phyloP scores from a whole-genome alignment of 2,329 filamentous ascomycete genomes.

The Exophiala phaeomuriformis region DNA sequence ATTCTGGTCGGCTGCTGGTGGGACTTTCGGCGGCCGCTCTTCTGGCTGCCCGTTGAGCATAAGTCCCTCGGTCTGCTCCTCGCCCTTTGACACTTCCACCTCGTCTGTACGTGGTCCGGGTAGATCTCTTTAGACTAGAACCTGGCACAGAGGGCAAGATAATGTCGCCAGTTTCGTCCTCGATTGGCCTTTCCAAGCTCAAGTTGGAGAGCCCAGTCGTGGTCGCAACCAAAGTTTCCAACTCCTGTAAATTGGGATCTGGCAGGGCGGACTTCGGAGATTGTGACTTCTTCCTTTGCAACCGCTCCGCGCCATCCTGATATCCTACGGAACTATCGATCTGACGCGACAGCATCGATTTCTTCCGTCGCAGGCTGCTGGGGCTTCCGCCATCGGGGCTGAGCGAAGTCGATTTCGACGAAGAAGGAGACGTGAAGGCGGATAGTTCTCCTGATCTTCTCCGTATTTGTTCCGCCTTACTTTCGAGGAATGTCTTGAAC shows the following conservation, averaged over 20 bases:
- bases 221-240: constrained; percentile 79
- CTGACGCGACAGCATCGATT: constrained; percentile 90
- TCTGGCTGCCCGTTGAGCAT: constrained; percentile 64
- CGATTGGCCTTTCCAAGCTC: constrained; percentile 38
- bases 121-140: constrained; percentile 78
- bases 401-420: constrained; percentile 22
- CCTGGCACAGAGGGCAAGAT: constrained; percentile 72
- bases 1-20: constrained; percentile 14
- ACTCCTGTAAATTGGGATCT: constrained; percentile 58
- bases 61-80: constrained; percentile 55
- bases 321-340: constrained; percentile 72
- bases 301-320: constrained; percentile 71
- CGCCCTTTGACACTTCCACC: constrained; percentile 65
- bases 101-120: constrained; percentile 81
- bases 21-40: constrained; percentile 32
- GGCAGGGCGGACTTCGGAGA: constrained; percentile 45
- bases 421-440: constrained; percentile 45
- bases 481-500: constrained; percentile 94
- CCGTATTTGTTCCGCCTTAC: constrained; percentile 81
- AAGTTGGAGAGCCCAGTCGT: constrained; percentile 50
- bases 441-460: constrained; percentile 68
- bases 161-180: constrained; percentile 55
- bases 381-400: constrained; percentile 30
- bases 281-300: constrained; percentile 65
- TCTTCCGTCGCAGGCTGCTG: constrained; percentile 68